A percentile compares a stretch with the other conserved stretches of the same genome.
These are phyloP conservation scores for Pichia sp. DNA, from an alignment of 1,139 yeast genomes.

Conservation along the genomic window DNA sequence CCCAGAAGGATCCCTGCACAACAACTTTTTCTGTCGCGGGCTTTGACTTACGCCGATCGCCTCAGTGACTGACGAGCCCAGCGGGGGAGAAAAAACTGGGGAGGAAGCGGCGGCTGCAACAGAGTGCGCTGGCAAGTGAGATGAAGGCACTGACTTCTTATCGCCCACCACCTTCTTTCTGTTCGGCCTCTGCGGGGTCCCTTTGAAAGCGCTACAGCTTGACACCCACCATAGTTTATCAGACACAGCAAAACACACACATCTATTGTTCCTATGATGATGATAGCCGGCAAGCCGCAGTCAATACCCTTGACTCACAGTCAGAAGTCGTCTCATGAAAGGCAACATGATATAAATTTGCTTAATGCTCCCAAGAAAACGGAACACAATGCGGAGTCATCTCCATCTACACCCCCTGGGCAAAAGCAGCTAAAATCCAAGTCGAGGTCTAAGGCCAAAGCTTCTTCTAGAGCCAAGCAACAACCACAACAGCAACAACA, in stretches of 20 bases:
- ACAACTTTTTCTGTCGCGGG: not conserved
- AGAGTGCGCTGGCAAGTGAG: not conserved
- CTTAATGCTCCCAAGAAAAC: not conserved
- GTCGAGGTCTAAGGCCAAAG: not conserved
- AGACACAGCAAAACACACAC: not conserved
- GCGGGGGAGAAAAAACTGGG: not conserved
- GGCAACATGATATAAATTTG: not conserved
- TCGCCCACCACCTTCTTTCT: not conserved
- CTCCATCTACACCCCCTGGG: not conserved
- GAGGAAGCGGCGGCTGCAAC: not conserved
- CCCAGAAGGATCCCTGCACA: not conserved
- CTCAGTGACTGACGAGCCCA: not conserved
- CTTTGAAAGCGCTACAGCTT: too few relatives aligned
- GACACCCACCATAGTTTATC: not conserved
- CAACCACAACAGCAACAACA: not conserved
- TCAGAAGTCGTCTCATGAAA: not conserved
- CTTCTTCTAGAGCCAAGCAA: not conserved
- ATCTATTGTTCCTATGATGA: slow-evolving; percentile 9
- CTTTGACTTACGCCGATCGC: not conserved
- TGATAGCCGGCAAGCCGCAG: slow-evolving; percentile 15
- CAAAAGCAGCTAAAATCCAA: slow-evolving; percentile 1
- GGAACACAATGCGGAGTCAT: not conserved
- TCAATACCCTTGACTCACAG: slow-evolving; percentile 5
- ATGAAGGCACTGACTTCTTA: not conserved
- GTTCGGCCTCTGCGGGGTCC: not conserved